Base-by-base conservation (phyloP, 2,329 filamentous ascomycete species). In the Aquanectria penicillioides region DNA sequence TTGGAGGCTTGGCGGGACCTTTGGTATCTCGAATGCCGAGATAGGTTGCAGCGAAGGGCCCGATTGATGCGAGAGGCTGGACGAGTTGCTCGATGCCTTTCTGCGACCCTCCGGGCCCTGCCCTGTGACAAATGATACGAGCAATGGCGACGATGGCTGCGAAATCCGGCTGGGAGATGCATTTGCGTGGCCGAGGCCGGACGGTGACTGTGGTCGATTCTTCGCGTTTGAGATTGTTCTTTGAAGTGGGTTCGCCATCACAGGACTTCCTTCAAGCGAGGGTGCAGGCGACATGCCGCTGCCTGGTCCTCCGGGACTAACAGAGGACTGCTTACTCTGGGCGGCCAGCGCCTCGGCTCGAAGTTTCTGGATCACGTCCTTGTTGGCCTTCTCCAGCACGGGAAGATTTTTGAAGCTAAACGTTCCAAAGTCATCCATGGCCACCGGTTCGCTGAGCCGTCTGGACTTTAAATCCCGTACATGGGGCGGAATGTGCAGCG, bases 381-480 rank as follows among this genome's bases (percentile, higher is more conserved):
- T 99, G 77, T 99, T 99, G 52, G 95, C 95, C 75, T 97, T 98
- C 70, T 98, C 95, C 15, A 99, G 83, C 17, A 98, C 94, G 0
- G 94, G 94, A 44, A 99, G 80, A 69, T 99, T 99, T 79, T 99
- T 99, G 83, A 97, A 99, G 33, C 93, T 88, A 76, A 99, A 99
- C 62, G 88, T 93, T 26, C 95, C 95, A 80, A 99, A 99, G 73
- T 99, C 96, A 74, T 99, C 95, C 1, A 89, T 85, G 26, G 88
- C 86, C 13, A 94, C 88, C 1, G 95, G 95, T 75, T 99, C 95
- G 74, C 94, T 98, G 33, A 98, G 82, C 67, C 95, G 86, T 63
- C 95, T 87, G 67, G 87, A 94, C 71, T 97, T 92, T 49, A 91
- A 85, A 75, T 99, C 96, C 38, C 95, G 90, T 25, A 99, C 94